Percentiles rank a stretch among this genome's conserved stretches.
phyloP scores from a whole-genome alignment of 192 early-diverging fungal species.

The Helicostylum pulchrum region DNA sequence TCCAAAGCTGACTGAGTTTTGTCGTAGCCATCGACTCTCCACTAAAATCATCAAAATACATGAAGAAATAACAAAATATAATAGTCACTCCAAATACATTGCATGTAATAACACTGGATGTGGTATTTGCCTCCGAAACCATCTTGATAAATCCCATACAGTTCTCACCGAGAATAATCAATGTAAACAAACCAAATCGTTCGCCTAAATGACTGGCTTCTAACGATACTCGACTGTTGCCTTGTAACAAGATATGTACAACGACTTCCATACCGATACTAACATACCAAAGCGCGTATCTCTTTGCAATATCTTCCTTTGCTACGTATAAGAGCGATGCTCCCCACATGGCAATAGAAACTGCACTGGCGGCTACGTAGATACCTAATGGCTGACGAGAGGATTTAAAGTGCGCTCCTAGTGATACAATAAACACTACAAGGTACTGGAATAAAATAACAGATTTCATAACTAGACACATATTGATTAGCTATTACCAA shows the following conservation, averaged over 20 bases:
- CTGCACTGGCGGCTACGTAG: conserved; percentile 28
- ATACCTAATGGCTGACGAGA: conserved; percentile 14
- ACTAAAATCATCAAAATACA: conserved; percentile 52
- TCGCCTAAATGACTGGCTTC: conserved; percentile 45
- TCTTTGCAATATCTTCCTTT: background rate
- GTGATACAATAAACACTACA: conserved; percentile 30
- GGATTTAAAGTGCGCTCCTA: conserved; percentile 13
- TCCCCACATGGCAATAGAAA: conserved; percentile 34
- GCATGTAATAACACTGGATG: conserved; percentile 18
- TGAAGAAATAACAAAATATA: conserved; percentile 47
- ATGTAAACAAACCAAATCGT: conserved; percentile 45
- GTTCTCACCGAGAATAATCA: conserved; percentile 45
- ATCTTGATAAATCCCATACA: conserved; percentile 42
- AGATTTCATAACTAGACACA: conserved; percentile 29
- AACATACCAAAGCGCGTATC: conserved; percentile 43
- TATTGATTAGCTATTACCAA: background rate
- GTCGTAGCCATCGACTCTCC: conserved; percentile 26
- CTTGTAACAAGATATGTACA: conserved; percentile 34
- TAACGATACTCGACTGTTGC: conserved; percentile 39
- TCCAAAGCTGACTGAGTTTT: conserved; percentile 39
- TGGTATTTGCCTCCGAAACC: conserved; percentile 13
- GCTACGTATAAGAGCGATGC: conserved; percentile 14
- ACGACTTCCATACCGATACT: conserved; percentile 41
- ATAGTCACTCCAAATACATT: conserved; percentile 45
- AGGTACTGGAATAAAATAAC: conserved; percentile 30